These are phyloP conservation scores for Scheffersomyces illinoinensis DNA, from an alignment of 1,139 yeast species.

Conservation along the genomic window DNA sequence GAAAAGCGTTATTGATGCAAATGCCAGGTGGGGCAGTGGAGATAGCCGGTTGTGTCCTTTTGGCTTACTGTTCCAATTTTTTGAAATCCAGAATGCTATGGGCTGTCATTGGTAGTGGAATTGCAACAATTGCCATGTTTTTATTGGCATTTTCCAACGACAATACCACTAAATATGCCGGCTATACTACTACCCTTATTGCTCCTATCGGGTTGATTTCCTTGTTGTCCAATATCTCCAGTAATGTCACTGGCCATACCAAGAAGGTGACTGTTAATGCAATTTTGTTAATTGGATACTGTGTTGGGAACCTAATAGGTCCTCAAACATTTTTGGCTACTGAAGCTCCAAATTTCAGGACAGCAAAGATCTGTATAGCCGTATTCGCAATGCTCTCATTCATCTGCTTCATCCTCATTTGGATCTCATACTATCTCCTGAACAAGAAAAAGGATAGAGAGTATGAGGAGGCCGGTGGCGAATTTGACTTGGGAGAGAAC, in stretches of 20 bases:
- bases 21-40: slow-evolving; percentile 43
- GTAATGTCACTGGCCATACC: slow-evolving; percentile 10
- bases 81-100: slow-evolving; percentile 32
- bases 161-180: slow-evolving; percentile 8
- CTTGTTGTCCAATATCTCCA: slow-evolving; percentile 9
- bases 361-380: slow-evolving; percentile 11
- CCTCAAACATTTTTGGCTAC: slow-evolving; percentile 9
- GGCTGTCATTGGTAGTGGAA: slow-evolving; percentile 35
- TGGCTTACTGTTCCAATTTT: slow-evolving; percentile 13
- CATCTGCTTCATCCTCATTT: slow-evolving; percentile 6
- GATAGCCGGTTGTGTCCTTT: slow-evolving; percentile 38
- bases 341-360: slow-evolving; percentile 10
- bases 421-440: slow-evolving; percentile 34
- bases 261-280: slow-evolving; percentile 11
- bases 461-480: slow-evolving; percentile 12
- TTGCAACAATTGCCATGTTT: slow-evolving; percentile 5
- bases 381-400: slow-evolving; percentile 13
- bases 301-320: slow-evolving; percentile 13
- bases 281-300: slow-evolving; percentile 9
- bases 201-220: slow-evolving; percentile 8
- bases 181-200: slow-evolving; percentile 10
- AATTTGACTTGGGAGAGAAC: slow-evolving; percentile 36
- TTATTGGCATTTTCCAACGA: slow-evolving; percentile 29
- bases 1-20: slow-evolving; percentile 36
- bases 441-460: slow-evolving; percentile 40